Percentiles rank a stretch among this genome's conserved stretches.
Evolutionary conservation across 257 asterid species (phyloP).

Genomic region (Cinchona pubescens): DNA sequence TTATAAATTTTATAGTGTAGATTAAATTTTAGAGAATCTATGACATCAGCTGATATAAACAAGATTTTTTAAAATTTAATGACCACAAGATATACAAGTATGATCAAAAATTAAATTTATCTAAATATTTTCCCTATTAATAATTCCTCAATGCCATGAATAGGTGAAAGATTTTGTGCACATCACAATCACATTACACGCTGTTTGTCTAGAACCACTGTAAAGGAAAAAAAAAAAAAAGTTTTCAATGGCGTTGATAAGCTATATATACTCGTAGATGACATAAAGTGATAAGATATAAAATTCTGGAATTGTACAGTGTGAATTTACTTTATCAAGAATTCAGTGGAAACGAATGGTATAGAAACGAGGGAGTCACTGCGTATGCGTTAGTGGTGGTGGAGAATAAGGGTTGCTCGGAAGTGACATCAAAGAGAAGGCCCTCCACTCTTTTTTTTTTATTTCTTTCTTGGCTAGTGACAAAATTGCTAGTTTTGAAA

Average conservation of each 20-base stretch:
- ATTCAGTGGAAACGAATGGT: slow-evolving; percentile 15
- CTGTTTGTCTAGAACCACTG: neutral
- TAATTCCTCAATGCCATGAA: neutral
- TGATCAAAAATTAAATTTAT: too few species aligned
- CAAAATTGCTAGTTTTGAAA: neutral
- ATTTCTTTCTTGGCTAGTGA: slow-evolving; percentile 2
- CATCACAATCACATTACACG: slow-evolving; percentile 8
- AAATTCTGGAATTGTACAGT: slow-evolving; percentile 2
- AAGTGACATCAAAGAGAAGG: neutral
- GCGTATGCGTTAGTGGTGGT: slow-evolving; percentile 5
- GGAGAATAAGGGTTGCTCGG: neutral
- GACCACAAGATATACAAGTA: too few species aligned
- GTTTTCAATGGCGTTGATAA: neutral
- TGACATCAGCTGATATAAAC: too few species aligned
- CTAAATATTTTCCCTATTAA: too few species aligned
- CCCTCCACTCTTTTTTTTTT: too few species aligned
- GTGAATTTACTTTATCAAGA: slow-evolving; percentile 3
- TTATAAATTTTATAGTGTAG: too few species aligned
- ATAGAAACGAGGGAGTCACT: slow-evolving; percentile 2
- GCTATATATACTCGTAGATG: slow-evolving; percentile 13
- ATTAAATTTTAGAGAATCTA: too few species aligned
- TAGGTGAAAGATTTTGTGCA: slow-evolving; percentile 5
- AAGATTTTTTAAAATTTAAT: too few species aligned
- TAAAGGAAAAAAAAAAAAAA: neutral
- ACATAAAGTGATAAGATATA: slow-evolving; percentile 13